Evolutionary conservation across 139 green algal genomes (phyloP), one percentile per base, ranked within the genome.

Genomic region (Micromonas commoda): DNA sequence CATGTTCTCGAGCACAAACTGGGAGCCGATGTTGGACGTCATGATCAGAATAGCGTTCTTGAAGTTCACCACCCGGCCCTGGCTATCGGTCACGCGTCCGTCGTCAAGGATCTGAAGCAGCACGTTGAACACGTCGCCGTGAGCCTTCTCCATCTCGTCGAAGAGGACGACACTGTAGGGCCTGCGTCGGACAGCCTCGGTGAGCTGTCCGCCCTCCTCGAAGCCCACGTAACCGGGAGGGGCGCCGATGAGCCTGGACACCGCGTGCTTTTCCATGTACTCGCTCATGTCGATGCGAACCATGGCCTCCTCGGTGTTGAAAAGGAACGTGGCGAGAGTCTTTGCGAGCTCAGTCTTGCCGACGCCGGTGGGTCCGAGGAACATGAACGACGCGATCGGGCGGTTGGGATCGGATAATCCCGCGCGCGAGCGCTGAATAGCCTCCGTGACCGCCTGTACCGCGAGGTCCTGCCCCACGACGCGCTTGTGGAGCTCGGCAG

Each of bases 321-420:
- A 97, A 73, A 97, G 82, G 77, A 90, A 91, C 74, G 90, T 85
- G 1, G 95, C 92, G 29, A 99, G 84, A 19, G 91, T 89, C 85
- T 97, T 97, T 53, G 89, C 90, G 66, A 99, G 91, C 92, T 99
- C 95, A 0, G 95, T 99, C 88, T 99, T 99, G 74, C 95, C 95
- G 21, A 99, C 95, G 28, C 95, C 94, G 0, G 95, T 99, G 38
- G 95, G 95, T 2, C 94, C 93, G 77, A 99, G 87, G 83, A 99
- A 99, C 92, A 98, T 97, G 88, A 99, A 97, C 65, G 77, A 90
- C 16, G 94, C 94, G 67, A 98, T 98, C 63, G 94, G 94, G 1
- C 90, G 87, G 76, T 97, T 93, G 64, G 94, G 94, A 79, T 97
- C 93, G 33, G 89, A 88, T 37, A 99, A 86, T 1, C 95, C 93